These are phyloP conservation scores for Flammula alnicola DNA, from an alignment of 1,284 basidiomycete species.

Conservation along the genomic window DNA sequence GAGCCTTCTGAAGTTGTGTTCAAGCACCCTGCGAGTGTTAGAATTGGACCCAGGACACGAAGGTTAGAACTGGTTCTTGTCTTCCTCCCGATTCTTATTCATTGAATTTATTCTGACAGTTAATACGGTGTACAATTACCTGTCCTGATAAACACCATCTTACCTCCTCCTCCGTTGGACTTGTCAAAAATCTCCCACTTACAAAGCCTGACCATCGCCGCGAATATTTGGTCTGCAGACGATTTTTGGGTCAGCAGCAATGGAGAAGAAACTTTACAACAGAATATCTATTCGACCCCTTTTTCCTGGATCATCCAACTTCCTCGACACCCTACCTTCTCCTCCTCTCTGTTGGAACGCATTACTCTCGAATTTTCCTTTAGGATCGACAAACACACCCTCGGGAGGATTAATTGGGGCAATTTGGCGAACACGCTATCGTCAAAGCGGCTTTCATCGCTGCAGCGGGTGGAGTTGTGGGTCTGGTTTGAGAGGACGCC, in stretches of 20 bases:
- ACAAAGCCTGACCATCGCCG: conserved; percentile 3
- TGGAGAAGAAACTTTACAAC: conserved; percentile 7
- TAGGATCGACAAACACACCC: neutral
- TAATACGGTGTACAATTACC: conserved; percentile 6
- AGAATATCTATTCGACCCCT: conserved; percentile 4
- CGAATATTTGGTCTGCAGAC: conserved; percentile 3
- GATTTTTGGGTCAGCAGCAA: conserved; percentile 14
- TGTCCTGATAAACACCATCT: neutral
- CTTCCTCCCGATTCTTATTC: neutral
- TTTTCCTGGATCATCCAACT: conserved; percentile 13
- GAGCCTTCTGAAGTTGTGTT: conserved; percentile 1
- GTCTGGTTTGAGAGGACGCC: neutral
- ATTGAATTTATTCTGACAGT: conserved; percentile 5
- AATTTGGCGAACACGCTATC: conserved; percentile 1
- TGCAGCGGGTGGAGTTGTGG: neutral
- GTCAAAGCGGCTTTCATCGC: neutral
- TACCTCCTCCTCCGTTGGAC: conserved; percentile 3
- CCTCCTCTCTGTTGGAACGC: neutral
- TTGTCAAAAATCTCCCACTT: conserved; percentile 5
- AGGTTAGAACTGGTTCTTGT: neutral
- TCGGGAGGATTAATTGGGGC: conserved; percentile 9
- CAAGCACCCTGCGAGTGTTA: neutral
- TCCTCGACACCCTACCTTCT: conserved; percentile 3
- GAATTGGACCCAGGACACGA: conserved; percentile 6
- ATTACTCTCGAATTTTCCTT: conserved; percentile 13